Percentiles rank a stretch among this genome's conserved stretches.
phyloP scores from a whole-genome alignment of 805 yeast species.

The Candida quercuum region DNA sequence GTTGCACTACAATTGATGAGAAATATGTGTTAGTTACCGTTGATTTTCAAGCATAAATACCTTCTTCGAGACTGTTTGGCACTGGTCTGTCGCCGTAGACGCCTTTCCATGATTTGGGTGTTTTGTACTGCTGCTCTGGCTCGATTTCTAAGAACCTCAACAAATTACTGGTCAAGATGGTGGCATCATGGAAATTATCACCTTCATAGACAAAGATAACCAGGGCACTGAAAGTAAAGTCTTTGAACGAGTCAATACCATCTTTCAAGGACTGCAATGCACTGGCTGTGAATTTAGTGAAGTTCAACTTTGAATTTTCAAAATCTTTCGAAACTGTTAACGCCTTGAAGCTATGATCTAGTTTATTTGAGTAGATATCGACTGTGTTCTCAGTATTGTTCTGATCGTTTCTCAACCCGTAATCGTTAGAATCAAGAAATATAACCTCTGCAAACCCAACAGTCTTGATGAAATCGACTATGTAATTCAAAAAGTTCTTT shows the following conservation, averaged over 20 bases:
- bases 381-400: constrained; percentile 10
- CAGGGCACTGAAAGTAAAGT: constrained; percentile 31
- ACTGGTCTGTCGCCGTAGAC: constrained; percentile 72
- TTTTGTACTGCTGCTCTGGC: constrained; percentile 29
- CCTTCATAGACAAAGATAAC: constrained; percentile 80
- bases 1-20: not conserved
- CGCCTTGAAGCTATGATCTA: constrained; percentile 14
- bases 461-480: constrained; percentile 44
- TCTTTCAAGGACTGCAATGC: constrained; percentile 2
- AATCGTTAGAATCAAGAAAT: constrained; percentile 69
- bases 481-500: constrained; percentile 42
- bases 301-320: constrained; percentile 4
- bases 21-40: not conserved
- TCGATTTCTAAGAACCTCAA: constrained; percentile 23
- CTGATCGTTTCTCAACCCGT: constrained; percentile 36
- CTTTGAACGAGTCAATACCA: constrained; percentile 6
- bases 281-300: constrained; percentile 10
- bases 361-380: constrained; percentile 14
- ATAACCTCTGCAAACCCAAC: constrained; percentile 40
- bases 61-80: constrained; percentile 69
- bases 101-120: constrained; percentile 80
- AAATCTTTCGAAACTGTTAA: constrained; percentile 9
- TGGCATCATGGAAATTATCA: constrained; percentile 76
- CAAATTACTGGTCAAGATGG: constrained; percentile 37
- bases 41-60: constrained; percentile 51